phyloP scores from a whole-genome alignment of 345 rosid species.

The Durio zibethinus region DNA sequence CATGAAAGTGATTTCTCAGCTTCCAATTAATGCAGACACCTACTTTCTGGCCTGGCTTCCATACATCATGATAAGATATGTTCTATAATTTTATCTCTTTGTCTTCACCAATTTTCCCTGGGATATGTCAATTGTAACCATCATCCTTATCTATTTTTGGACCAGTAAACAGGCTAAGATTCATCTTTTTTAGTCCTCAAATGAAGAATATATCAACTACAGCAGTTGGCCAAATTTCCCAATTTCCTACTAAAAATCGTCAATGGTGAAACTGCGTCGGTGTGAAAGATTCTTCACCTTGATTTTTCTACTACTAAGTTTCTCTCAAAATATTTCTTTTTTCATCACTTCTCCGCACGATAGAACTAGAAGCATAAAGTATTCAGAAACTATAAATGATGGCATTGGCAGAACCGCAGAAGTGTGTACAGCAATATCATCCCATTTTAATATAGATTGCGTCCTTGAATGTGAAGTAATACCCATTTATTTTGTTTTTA shows the following conservation, averaged over 20 bases:
- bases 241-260: background rate
- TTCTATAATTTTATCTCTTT: background rate
- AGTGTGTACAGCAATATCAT: background rate
- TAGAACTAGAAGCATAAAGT: background rate
- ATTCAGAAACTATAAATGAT: background rate
- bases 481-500: background rate
- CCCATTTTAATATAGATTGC: background rate
- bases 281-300: background rate
- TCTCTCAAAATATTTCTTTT: background rate
- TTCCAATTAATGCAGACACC: constrained; percentile 14
- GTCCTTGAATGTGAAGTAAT: background rate
- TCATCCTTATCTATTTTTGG: background rate
- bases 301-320: background rate
- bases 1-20: constrained; percentile 32
- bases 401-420: background rate
- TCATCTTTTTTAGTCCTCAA: background rate
- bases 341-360: background rate
- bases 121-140: background rate
- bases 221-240: background rate
- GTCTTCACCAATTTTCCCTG: background rate
- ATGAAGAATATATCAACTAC: background rate
- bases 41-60: background rate
- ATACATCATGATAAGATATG: background rate
- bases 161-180: background rate
- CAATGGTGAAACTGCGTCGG: background rate